Evolutionary conservation across 83 land plant species (phyloP).

Genomic region (Thuja plicata): DNA sequence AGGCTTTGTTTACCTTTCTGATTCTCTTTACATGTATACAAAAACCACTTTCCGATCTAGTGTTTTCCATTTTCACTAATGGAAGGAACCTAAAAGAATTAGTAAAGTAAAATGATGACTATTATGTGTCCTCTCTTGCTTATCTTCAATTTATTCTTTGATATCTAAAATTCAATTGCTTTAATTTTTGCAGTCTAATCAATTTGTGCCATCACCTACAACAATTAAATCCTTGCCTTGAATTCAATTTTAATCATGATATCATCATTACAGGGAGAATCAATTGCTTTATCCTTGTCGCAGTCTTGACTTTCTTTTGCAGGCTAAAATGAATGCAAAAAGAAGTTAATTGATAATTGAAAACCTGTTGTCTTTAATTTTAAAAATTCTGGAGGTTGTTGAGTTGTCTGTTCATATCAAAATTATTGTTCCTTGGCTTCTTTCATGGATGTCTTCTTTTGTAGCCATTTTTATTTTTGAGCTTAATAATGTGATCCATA

Average conservation of each 20-base stretch:
- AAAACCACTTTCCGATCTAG: neutral
- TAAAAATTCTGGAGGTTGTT: neutral
- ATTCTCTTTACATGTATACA: neutral
- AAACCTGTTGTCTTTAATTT: neutral
- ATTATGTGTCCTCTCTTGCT: neutral
- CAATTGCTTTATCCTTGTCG: neutral
- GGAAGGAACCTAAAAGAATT: neutral
- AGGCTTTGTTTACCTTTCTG: constrained; percentile 1
- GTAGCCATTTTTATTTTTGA: neutral
- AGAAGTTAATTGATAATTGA: neutral
- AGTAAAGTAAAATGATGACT: neutral
- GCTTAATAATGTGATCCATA: neutral
- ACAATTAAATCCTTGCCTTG: neutral
- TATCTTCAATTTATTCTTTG: neutral
- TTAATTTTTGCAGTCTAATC: constrained; percentile 1
- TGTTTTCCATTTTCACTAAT: neutral
- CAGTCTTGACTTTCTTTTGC: neutral
- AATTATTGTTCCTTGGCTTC: neutral
- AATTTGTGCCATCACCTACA: neutral
- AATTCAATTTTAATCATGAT: neutral
- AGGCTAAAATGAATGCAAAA: constrained; percentile 5
- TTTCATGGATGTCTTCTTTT: neutral
- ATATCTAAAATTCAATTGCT: constrained; percentile 10
- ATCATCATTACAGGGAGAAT: neutral
- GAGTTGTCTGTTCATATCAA: neutral